Evolutionary conservation across 2,329 filamentous ascomycete species (phyloP), one percentile per base, ranked within the genome.

Genomic region (Huntiella decipiens): DNA sequence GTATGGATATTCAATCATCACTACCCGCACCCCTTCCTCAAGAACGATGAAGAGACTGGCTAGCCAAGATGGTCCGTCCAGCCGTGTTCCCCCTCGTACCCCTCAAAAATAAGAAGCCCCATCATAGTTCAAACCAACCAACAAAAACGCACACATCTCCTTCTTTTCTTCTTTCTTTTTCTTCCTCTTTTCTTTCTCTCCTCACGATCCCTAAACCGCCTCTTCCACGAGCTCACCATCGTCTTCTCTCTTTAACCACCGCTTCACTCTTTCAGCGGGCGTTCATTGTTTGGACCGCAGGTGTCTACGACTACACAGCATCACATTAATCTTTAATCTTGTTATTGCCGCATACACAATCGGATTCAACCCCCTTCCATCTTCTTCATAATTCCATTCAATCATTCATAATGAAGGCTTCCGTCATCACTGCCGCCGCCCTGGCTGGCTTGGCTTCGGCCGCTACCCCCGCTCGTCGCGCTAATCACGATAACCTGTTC

Each of bases 211-310:
- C 36, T 45, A 19, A 31, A 13, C 67, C 38, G 22, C 15, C 34
- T 34, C 17, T 15, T 33, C 19, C 22, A 40, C 37, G 43, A 19
- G 37, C 19, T 13, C 35, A 45, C 19, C 35, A 38, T 32, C 35
- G 32, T 48, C 56, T 56, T 60, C 58, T 59, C 56, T 54, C 52
- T 51, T 52, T 54, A 51, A 68, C 63, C 58, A 79, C 78, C 78
- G 79, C 79, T 83, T 83, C 80, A 84, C 77, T 84, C 82, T 63
- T 85, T 87, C 66, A 86, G 82, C 82, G 81, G 82, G 74, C 79
- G 77, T 68, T 82, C 77, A 65, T 81, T 80, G 42, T 49, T 40
- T 32, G 28, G 2, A 2, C 34, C 45, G 45, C 22, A 47, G 45
- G 50, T 44, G 49, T 53, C 44, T 50, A 53, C 54, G 48, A 57